Conservation (phyloP, 768 basidiomycete species). For the Naganishia kalamii region DNA sequence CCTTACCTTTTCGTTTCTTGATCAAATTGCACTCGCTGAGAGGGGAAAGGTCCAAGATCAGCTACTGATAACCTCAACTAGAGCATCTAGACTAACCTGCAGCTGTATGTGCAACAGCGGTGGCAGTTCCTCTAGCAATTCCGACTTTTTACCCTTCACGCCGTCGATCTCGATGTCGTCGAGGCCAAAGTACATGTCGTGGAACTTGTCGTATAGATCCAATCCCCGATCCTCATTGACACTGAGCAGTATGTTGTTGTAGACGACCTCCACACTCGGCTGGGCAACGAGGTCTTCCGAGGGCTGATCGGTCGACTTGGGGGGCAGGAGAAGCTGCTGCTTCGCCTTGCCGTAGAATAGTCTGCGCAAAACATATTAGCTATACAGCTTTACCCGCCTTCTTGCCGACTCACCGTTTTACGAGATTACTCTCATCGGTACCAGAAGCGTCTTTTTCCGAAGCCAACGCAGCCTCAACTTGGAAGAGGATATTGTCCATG, state of each 20-base stretch:
- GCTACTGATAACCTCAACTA: neutral
- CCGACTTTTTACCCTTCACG: constrained; percentile 71
- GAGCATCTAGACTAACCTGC: constrained; percentile 57
- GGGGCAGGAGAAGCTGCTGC: constrained; percentile 50
- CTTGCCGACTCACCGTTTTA: constrained; percentile 60
- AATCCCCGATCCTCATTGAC: constrained; percentile 73
- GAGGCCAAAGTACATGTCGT: constrained; percentile 69
- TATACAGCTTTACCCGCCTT: neutral
- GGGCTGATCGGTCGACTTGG: neutral
- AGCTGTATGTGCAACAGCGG: constrained; percentile 90
- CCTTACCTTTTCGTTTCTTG: constrained; percentile 18
- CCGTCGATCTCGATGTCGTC: constrained; percentile 82
- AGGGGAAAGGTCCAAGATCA: constrained; percentile 14
- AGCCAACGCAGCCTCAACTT: constrained; percentile 67
- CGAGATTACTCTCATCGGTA: constrained; percentile 54
- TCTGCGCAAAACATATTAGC: constrained; percentile 44
- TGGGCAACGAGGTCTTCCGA: constrained; percentile 47
- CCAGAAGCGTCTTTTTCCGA: neutral
- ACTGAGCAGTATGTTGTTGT: constrained; percentile 88
- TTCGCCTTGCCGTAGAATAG: constrained; percentile 84
- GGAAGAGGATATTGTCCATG: constrained; percentile 99
- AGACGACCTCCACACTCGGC: constrained; percentile 71
- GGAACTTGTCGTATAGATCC: constrained; percentile 89
- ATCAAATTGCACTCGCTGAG: constrained; percentile 66
- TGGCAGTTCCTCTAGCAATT: constrained; percentile 72